Conservation (phyloP, 2,329 filamentous ascomycete genomes). For the Exophiala mesophila region DNA sequence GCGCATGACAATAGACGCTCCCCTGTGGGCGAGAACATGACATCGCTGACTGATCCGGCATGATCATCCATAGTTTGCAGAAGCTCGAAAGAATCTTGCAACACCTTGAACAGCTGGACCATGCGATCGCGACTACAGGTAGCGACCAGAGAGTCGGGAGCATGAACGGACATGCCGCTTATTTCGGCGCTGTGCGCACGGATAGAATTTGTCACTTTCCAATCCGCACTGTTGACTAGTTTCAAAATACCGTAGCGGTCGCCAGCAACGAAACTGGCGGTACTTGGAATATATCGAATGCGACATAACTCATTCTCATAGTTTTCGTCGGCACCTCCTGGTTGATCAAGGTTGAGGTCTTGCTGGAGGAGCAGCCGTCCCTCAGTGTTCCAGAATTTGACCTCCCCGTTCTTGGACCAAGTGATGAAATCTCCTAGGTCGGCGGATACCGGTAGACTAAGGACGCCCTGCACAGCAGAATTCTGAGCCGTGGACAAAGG, state of each 20-base stretch:
- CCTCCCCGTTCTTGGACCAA: slow-evolving; percentile 75
- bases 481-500: slow-evolving; percentile 51
- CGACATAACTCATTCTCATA: slow-evolving; percentile 55
- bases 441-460: slow-evolving; percentile 58
- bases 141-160: slow-evolving; percentile 63
- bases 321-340: slow-evolving; percentile 39
- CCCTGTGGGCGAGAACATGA: slow-evolving; percentile 70
- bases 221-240: slow-evolving; percentile 43
- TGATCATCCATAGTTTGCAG: slow-evolving; percentile 92
- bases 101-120: slow-evolving; percentile 76
- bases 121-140: slow-evolving; percentile 84
- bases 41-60: slow-evolving; percentile 72
- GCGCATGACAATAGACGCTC: slow-evolving; percentile 76
- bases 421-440: slow-evolving; percentile 71
- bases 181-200: slow-evolving; percentile 86
- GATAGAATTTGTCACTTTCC: slow-evolving; percentile 61
- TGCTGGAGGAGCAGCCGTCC: slow-evolving; percentile 64
- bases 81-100: slow-evolving; percentile 61
- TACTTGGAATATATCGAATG: slow-evolving; percentile 56
- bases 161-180: slow-evolving; percentile 69
- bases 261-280: slow-evolving; percentile 68
- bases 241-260: slow-evolving; percentile 78
- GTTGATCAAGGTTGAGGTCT: slow-evolving; percentile 64
- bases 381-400: slow-evolving; percentile 76
- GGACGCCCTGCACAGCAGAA: slow-evolving; percentile 64